Evolutionary conservation across 805 yeast genomes (phyloP).

Genomic region (Ogataea parapolymorpha): DNA sequence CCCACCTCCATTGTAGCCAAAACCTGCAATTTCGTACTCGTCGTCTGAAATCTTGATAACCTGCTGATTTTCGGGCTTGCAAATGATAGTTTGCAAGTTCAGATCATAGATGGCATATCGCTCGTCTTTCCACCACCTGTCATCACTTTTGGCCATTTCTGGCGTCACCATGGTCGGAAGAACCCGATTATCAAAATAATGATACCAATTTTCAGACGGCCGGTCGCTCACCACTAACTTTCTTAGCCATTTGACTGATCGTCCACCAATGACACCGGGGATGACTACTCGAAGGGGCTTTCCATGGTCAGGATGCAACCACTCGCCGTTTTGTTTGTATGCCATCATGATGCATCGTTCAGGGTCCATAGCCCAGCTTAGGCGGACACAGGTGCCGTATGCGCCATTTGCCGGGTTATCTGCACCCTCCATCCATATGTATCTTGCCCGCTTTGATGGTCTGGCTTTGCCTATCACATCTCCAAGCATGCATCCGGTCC

Average conservation of each 20-base stretch:
- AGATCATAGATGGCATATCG: constrained; percentile 35
- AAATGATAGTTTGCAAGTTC: constrained; percentile 34
- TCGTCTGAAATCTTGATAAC: constrained; percentile 16
- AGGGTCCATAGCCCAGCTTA: constrained; percentile 33
- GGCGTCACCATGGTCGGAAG: constrained; percentile 36
- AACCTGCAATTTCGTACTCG: constrained; percentile 29
- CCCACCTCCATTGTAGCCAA: constrained; percentile 38
- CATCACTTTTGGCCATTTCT: constrained; percentile 31
- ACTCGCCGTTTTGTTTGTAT: constrained; percentile 35
- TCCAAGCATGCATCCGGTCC: constrained; percentile 34
- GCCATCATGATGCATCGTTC: constrained; percentile 34
- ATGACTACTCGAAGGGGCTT: constrained; percentile 34
- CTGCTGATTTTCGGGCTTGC: constrained; percentile 31
- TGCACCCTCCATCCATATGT: constrained; percentile 35
- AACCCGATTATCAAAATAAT: constrained; percentile 35
- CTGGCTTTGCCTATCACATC: constrained; percentile 28
- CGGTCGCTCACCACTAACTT: constrained; percentile 28
- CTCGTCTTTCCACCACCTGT: constrained; percentile 38
- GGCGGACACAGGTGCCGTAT: constrained; percentile 34
- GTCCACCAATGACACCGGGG: constrained; percentile 39
- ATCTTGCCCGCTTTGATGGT: constrained; percentile 29
- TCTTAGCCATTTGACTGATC: constrained; percentile 38
- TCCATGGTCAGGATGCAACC: constrained; percentile 36
- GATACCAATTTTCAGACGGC: constrained; percentile 37
- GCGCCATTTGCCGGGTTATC: constrained; percentile 33